These are phyloP conservation scores for Chamaenerion angustifolium DNA, from an alignment of 345 rosid genomes.

Conservation along the genomic window DNA sequence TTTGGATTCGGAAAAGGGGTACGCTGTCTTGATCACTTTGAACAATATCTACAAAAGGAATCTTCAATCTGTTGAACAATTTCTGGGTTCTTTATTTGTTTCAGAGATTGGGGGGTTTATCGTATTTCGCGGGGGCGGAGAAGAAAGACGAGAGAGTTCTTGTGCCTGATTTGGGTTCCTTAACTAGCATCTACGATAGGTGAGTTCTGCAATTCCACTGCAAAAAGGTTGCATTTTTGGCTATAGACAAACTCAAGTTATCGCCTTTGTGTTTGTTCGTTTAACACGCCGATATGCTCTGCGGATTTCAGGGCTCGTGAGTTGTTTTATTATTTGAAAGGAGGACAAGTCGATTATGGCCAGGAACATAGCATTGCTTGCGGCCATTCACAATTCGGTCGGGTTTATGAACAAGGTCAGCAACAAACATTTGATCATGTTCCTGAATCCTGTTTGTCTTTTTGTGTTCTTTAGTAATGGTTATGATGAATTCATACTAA, in stretches of 20 bases:
- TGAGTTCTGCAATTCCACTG: slow-evolving; percentile 7
- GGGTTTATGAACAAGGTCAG: slow-evolving; percentile 63
- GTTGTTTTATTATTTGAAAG: slow-evolving; percentile 87
- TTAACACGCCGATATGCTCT: not conserved
- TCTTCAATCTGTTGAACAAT: too few relatives aligned
- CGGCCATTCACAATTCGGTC: slow-evolving; percentile 86
- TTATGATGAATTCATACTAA: slow-evolving; percentile 2
- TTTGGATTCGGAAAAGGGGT: slow-evolving; percentile 99
- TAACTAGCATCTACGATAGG: slow-evolving; percentile 89
- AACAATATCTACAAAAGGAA: too few relatives aligned
- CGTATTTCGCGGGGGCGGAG: slow-evolving; percentile 98
- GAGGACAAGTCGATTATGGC: slow-evolving; percentile 89
- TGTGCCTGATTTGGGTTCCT: slow-evolving; percentile 96
- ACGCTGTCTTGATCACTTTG: too few relatives aligned
- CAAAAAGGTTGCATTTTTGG: not conserved
- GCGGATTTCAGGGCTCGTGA: slow-evolving; percentile 72
- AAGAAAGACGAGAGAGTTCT: slow-evolving; percentile 90
- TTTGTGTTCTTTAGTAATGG: slow-evolving; percentile 4
- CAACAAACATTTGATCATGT: not conserved
- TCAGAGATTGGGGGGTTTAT: slow-evolving; percentile 74
- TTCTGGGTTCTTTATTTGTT: not conserved
- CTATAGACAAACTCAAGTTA: not conserved
- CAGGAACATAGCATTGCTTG: slow-evolving; percentile 81
- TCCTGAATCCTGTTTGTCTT: not conserved
- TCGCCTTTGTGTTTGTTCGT: too few relatives aligned